Evolutionary conservation across 2,329 filamentous ascomycete species (phyloP), one percentile per base, ranked within the genome.

Genomic region (Neonectria hederae): DNA sequence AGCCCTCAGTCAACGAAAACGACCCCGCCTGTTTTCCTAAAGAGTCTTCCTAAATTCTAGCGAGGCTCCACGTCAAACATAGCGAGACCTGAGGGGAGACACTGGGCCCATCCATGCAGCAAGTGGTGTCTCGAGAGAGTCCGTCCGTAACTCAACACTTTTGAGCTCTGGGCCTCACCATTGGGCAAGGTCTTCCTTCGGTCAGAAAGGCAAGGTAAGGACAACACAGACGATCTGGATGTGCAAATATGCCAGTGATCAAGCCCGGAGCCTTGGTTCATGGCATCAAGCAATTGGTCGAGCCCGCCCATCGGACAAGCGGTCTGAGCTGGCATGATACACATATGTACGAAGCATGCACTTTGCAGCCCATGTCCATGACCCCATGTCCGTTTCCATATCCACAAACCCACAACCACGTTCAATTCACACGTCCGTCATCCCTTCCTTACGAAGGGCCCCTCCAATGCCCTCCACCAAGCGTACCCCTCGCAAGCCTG

Each of bases 311-410:
- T 24, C 48, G 62, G 64, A 73, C 52, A 70, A 63, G 71, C 71
- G 71, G 71, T 73, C 71, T 73, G 71, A 73, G 71, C 59, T 73
- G 71, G 69, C 71, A 70, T 68, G 62, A 70, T 66, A 65, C 55
- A 68, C 61, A 68, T 69, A 73, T 73, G 71, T 65, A 66, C 64
- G 38, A 42, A 19, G 38, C 63, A 70, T 62, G 61, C 60, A 59
- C 56, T 65, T 65, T 60, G 55, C 59, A 35, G 67, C 62, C 62
- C 69, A 62, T 61, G 71, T 62, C 57, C 43, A 58, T 60, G 32
- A 40, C 43, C 56, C 63, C 63, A 66, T 62, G 59, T 53, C 63
- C 63, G 64, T 64, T 58, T 53, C 56, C 49, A 55, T 59, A 56
- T 45, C 55, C 65, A 57, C 65, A 62, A 52, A 45, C 28, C 48